Evolutionary conservation across 495 filamentous ascomycete genomes (phyloP).

Genomic region (Chaetomium cochliodes): DNA sequence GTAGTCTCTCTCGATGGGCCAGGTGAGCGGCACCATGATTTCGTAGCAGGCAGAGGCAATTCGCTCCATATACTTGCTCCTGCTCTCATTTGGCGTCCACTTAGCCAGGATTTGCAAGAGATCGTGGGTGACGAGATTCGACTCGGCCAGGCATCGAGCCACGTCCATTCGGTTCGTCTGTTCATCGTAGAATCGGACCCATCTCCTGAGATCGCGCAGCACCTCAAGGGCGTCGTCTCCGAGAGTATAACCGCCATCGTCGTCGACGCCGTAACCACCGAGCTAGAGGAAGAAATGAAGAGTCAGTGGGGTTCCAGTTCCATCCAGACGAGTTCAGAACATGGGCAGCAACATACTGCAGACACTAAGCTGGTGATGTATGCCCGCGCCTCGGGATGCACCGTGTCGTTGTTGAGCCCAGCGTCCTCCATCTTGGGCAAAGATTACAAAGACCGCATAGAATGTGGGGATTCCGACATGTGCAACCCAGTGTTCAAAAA

Average conservation of each 20-base stretch:
- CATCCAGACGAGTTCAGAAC: not conserved
- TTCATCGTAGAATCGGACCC: conserved; percentile 93
- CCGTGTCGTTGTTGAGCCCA: conserved; percentile 52
- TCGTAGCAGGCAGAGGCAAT: conserved; percentile 81
- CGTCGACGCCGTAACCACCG: conserved; percentile 78
- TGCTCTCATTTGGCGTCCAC: conserved; percentile 72
- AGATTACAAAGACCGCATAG: conserved; percentile 17
- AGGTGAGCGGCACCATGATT: conserved; percentile 89
- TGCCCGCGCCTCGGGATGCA: conserved; percentile 86
- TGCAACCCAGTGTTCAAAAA: not conserved
- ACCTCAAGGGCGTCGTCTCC: conserved; percentile 92
- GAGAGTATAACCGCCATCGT: conserved; percentile 76
- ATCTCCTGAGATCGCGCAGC: conserved; percentile 87
- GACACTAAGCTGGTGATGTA: conserved; percentile 89
- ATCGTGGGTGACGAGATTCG: conserved; percentile 88
- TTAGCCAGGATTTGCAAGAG: conserved; percentile 81
- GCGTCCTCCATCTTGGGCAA: conserved; percentile 49
- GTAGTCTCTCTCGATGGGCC: conserved; percentile 78
- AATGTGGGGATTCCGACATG: not conserved
- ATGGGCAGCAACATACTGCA: conserved; percentile 63
- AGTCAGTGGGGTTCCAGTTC: not conserved
- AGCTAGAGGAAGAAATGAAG: conserved; percentile 54
- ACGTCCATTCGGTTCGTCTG: conserved; percentile 94
- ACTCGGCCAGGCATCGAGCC: conserved; percentile 85
- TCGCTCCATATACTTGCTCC: conserved; percentile 68